Conservation (phyloP, 305 asterid genomes). For the Fraxinus floribunda region DNA sequence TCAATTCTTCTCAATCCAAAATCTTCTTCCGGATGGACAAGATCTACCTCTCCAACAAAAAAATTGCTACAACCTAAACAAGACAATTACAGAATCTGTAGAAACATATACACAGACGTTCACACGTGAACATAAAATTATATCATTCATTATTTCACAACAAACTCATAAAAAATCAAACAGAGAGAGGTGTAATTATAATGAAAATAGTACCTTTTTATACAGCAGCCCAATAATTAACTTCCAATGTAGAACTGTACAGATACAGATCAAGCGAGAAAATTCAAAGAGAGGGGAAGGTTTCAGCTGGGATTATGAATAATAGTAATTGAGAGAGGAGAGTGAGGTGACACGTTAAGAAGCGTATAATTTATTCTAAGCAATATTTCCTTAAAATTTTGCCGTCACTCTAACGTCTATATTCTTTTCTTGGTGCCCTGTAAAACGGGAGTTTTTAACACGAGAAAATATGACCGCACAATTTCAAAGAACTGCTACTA, state of each 20-base stretch:
- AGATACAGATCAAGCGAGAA: neutral
- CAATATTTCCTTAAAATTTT: conserved; percentile 25
- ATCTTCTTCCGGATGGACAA: neutral
- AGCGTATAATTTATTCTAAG: conserved; percentile 24
- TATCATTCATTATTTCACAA: neutral
- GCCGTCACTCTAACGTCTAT: conserved; percentile 57
- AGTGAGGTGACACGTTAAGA: conserved; percentile 38
- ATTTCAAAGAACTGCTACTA: no score
- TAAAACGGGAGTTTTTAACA: conserved; percentile 13
- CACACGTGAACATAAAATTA: neutral
- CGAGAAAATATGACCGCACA: conserved; percentile 2
- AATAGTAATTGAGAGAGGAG: conserved; percentile 2
- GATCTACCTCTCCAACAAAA: neutral
- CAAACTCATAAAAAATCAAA: neutral
- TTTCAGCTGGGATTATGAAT: conserved; percentile 2
- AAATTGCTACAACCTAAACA: conserved; percentile 4
- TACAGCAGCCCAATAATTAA: neutral
- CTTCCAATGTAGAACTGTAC: neutral
- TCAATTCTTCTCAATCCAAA: conserved; percentile 20
- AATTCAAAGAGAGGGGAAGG: neutral
- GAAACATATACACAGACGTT: neutral
- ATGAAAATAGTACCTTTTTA: neutral
- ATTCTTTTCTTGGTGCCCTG: neutral
- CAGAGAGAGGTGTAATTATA: conserved; percentile 2
- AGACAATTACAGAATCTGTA: conserved; percentile 1